Base-by-base conservation (phyloP, 352 stramenopile species). In the Globisporangium ultimum region DNA sequence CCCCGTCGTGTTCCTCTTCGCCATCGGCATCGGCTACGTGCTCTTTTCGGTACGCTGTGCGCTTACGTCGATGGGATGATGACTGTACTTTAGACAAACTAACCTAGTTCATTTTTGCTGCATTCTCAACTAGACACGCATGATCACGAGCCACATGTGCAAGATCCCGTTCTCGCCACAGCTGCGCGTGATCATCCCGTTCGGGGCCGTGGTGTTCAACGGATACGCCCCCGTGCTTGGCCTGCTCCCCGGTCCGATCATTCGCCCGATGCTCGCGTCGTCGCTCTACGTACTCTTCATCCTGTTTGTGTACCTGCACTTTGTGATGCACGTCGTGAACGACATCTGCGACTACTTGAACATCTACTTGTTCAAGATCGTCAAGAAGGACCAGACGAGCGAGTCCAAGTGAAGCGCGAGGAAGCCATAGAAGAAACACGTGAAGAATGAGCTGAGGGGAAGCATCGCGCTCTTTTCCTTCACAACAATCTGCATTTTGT, bases 61-160 rank as follows among this genome's bases (percentile, higher is more conserved):
- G 48, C 34, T 49, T 20, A 41, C 11, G 7, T 61, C 58, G 32
- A 5, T 57, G 51, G 28, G 48, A n/a, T 45, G 55, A 50, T 58
- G 47, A 22, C 42, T 72, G n/a, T 2, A 32, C 28, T 36, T 36
- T 36, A 0, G 8, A 36, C 5, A 32, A n/a, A n/a, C 28, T 36
- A 36, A 36, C 28, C 28, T 11, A 0, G 4, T 36, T 32, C 24
- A 5, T 5, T 32, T 5, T 32, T 6, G 5, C 24, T 36, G 8
- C 28, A 10, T 10, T 36, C 5, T 10, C 28, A 36, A 36, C 28
- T 59, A 95, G 83, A 93, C 84, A 32, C 84, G 84, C 64, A 95
- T 95, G 86, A 95, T 93, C 64, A 72, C 88, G 53, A 91, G 82
- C 70, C 86, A 95, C 74, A 95, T 95, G 86, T 95, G 84, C 71